Base-by-base conservation (phyloP, 768 basidiomycete genomes). In the Kwoniella europaea region DNA sequence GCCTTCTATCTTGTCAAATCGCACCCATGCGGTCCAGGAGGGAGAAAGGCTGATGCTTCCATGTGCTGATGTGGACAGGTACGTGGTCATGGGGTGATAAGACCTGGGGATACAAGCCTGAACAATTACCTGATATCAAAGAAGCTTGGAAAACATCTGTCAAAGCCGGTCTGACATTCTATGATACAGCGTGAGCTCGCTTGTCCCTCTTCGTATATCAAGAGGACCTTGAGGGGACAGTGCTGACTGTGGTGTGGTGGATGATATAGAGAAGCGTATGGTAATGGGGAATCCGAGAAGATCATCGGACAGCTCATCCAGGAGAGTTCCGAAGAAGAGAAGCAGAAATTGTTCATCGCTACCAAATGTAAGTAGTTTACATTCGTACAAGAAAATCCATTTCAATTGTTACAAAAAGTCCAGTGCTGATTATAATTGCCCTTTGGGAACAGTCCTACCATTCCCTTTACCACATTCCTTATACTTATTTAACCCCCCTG, bases 261-360 rank as follows among this genome's bases (percentile, higher is more conserved):
- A 16, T 71, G 35, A 10, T 10, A 16, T 13, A 77, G 75, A 42
- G 82, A 83, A 60, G 72, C 80, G 4, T 82, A 82, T 59, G 79
- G 80, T 0, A 65, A 72, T 44, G 82, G 82, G 2, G 77, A 83
- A 59, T 76, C 74, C 1, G 82, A 83, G 62, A 50, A 68, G 63
- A 80, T 83, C 64, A 82, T 83, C 57, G 80, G 80, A 10, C 67
- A 66, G 29, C 68, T 83, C 20, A 67, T 83, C 52, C 73, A 74
- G 54, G 79, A 81, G 71, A 79, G 76, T 12, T 67, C 75, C 7
- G 67, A 71, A 24, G 78, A 79, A 50, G 72, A 74, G 10, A 69
- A 69, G 57, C 74, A 75, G 59, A 77, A 77, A 65, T 53, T 83
- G 16, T 77, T 76, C 41, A 78, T 83, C 42, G 82, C 82, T 22